Conservation (phyloP, 805 yeast genomes). For the Candida sonorensis region DNA sequence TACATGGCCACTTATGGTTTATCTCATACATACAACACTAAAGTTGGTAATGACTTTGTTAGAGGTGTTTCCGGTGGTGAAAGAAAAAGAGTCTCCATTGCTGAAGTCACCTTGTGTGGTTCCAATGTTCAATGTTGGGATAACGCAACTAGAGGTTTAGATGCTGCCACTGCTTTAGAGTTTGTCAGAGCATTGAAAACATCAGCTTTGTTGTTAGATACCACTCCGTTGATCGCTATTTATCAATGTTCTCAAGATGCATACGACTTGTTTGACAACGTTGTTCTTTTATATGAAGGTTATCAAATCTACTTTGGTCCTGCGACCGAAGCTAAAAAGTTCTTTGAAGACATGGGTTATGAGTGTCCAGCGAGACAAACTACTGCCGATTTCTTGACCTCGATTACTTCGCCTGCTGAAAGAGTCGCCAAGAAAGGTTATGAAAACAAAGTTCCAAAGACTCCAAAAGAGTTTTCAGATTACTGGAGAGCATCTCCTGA, state of each 20-base stretch:
- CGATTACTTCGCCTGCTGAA: constrained; percentile 61
- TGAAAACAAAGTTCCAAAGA: constrained; percentile 45
- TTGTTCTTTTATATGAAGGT: constrained; percentile 54
- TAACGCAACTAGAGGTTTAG: constrained; percentile 69
- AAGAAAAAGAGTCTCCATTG: too few species aligned
- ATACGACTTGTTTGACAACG: constrained; percentile 54
- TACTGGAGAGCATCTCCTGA: constrained; percentile 55
- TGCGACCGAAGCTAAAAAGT: constrained; percentile 43
- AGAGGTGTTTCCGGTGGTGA: too few species aligned
- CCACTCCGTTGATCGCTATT: constrained; percentile 57
- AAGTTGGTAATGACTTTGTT: too few species aligned
- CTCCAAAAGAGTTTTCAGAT: constrained; percentile 52
- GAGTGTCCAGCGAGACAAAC: constrained; percentile 57
- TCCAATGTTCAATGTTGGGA: too few species aligned
- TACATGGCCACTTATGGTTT: constrained; percentile 24
- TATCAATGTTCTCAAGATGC: constrained; percentile 66
- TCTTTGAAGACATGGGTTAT: constrained; percentile 55
- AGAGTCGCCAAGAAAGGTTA: constrained; percentile 41
- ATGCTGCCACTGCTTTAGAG: constrained; percentile 65
- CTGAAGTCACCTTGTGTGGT: too few species aligned
- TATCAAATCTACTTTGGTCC: constrained; percentile 57
- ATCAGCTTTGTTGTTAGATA: constrained; percentile 47
- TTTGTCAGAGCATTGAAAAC: constrained; percentile 54
- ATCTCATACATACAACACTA: constrained; percentile 47
- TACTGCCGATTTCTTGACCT: constrained; percentile 60